phyloP scores from a whole-genome alignment of 352 stramenopile species.

The Phytophthora idaei region DNA sequence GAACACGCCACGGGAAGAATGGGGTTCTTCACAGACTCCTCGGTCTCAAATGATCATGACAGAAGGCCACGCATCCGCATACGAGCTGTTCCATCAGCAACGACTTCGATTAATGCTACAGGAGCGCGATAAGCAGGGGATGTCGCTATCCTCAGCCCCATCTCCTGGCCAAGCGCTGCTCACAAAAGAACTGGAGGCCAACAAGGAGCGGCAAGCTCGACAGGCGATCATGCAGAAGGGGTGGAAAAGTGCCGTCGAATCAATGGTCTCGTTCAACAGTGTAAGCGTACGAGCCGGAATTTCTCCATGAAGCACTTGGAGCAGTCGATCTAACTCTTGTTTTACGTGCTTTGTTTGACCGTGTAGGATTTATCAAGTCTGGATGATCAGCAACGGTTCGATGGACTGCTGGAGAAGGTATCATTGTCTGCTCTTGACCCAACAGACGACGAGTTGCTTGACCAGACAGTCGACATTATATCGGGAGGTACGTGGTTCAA shows the following conservation, averaged over 20 bases:
- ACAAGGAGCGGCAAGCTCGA: conserved; percentile 87
- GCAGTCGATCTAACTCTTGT: conserved; percentile 10
- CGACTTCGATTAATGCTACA: conserved; percentile 84
- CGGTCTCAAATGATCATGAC: conserved; percentile 85
- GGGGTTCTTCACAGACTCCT: conserved; percentile 85
- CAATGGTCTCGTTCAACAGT: conserved; percentile 78
- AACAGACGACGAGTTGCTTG: conserved; percentile 63
- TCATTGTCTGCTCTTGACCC: conserved; percentile 63
- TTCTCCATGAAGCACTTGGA: conserved; percentile 1
- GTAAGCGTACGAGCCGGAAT: conserved; percentile 40
- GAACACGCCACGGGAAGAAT: conserved; percentile 83
- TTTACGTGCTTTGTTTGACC: background rate
- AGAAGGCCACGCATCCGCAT: conserved; percentile 80
- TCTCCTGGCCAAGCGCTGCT: conserved; percentile 86
- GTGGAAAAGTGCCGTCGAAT: conserved; percentile 86
- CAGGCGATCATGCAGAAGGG: conserved; percentile 91
- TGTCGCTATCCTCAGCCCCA: conserved; percentile 75
- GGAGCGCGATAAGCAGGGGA: conserved; percentile 80
- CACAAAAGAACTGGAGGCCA: conserved; percentile 88
- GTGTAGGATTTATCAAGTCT: conserved; percentile 52
- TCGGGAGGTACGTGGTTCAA: conserved; percentile 37
- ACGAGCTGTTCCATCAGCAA: conserved; percentile 89
- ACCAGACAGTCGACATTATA: conserved; percentile 55
- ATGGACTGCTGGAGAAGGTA: conserved; percentile 69
- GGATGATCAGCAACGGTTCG: conserved; percentile 68